phyloP scores from a whole-genome alignment of 139 green algal species.

The Chlorella sp. region DNA sequence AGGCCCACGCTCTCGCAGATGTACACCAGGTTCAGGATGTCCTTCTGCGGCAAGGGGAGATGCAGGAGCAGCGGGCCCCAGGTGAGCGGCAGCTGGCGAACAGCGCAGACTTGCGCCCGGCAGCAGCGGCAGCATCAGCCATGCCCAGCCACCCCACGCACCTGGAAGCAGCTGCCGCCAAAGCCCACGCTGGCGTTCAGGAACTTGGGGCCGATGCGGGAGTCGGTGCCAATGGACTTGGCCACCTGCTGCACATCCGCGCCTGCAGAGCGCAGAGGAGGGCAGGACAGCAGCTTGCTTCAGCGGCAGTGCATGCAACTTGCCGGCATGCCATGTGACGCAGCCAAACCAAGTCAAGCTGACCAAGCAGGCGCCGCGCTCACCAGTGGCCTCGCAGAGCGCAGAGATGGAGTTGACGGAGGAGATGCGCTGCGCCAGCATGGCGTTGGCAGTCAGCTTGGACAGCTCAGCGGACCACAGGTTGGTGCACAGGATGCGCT shows the following conservation, averaged over 20 bases:
- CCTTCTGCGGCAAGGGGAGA: constrained; percentile 51
- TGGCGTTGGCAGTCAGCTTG: constrained; percentile 98
- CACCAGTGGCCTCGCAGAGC: constrained; percentile 94
- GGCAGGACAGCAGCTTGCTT: too few relatives aligned
- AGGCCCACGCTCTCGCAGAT: constrained; percentile 96
- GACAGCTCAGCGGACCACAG: constrained; percentile 98
- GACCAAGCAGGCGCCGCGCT: neutral
- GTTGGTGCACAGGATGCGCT: constrained; percentile 96
- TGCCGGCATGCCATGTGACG: neutral
- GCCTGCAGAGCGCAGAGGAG: constrained; percentile 28
- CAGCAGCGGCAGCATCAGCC: neutral
- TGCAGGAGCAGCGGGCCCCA: neutral
- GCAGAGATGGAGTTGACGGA: constrained; percentile 99
- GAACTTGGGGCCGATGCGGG: constrained; percentile 97
- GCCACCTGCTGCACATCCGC: constrained; percentile 95
- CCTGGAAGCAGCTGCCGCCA: constrained; percentile 99
- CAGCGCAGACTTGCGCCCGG: too few relatives aligned
- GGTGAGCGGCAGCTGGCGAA: neutral
- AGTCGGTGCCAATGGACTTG: constrained; percentile 94
- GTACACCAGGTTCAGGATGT: constrained; percentile 98
- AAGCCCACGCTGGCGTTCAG: constrained; percentile 98
- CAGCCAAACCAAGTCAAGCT: neutral
- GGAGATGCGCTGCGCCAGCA: constrained; percentile 98
- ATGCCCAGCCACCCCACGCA: neutral
- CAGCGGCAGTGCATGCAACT: too few relatives aligned